phyloP scores from a whole-genome alignment of 2,329 filamentous ascomycete genomes.

The Pseudopithomyces maydicus region DNA sequence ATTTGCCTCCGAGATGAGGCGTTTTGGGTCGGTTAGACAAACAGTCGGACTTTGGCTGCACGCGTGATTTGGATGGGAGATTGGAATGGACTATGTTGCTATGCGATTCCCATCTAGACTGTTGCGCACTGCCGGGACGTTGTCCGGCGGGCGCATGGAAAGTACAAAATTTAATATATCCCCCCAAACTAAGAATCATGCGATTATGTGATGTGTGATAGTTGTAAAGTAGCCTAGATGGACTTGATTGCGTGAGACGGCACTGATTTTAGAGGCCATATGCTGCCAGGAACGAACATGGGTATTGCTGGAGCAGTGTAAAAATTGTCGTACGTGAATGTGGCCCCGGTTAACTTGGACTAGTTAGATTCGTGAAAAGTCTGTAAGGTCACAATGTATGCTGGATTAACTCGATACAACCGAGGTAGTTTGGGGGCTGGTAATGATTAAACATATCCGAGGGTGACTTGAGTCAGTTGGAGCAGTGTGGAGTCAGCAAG shows the following conservation, averaged over 20 bases:
- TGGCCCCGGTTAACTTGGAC: no score
- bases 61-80: background rate
- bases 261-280: background rate
- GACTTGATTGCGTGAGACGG: background rate
- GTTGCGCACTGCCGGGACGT: slow-evolving; percentile 3
- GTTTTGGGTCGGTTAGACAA: slow-evolving; percentile 40
- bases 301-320: no score
- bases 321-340: no score
- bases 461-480: no score
- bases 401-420: no score
- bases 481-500: no score
- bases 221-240: background rate
- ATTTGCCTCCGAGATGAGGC: slow-evolving; percentile 19
- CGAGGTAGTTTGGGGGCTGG: no score
- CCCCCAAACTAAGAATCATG: background rate
- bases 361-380: no score
- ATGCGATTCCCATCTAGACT: slow-evolving; percentile 6
- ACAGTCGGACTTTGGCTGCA: slow-evolving; percentile 24
- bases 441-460: no score
- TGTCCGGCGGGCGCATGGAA: slow-evolving; percentile 5
- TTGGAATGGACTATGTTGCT: background rate
- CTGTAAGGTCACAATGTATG: no score
- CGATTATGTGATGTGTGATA: background rate
- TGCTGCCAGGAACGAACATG: no score
- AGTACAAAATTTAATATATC: slow-evolving; percentile 11